Percentiles rank a stretch among this genome's conserved stretches.
These are phyloP conservation scores for Cunninghamia lanceolata DNA, from an alignment of 75 land plant genomes.

Conservation along the genomic window DNA sequence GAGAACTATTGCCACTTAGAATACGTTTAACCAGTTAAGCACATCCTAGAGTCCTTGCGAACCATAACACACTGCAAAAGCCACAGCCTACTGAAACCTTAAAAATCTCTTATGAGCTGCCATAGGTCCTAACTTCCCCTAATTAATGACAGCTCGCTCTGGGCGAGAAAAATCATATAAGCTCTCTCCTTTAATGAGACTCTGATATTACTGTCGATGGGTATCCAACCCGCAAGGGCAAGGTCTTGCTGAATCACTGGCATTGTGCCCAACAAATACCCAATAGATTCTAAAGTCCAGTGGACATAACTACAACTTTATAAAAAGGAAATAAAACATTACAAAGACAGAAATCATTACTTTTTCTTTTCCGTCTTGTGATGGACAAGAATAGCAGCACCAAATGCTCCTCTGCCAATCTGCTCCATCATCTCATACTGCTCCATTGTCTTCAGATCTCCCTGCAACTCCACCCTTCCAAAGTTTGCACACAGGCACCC, in stretches of 20 bases:
- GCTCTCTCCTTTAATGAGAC: neutral
- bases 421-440: slow-evolving; percentile 89
- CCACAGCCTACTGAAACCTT: neutral
- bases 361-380: slow-evolving; percentile 75
- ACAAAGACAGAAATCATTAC: slow-evolving; percentile 24
- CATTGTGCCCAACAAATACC: neutral
- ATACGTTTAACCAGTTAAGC: neutral
- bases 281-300: neutral
- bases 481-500: neutral
- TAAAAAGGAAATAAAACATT: neutral
- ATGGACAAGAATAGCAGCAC: slow-evolving; percentile 73
- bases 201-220: neutral
- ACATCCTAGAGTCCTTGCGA: neutral
- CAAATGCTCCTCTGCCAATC: slow-evolving; percentile 87
- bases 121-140: neutral
- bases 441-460: slow-evolving; percentile 42
- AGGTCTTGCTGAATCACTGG: neutral
- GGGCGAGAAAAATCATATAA: neutral
- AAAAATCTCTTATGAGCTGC: neutral
- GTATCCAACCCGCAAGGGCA: neutral
- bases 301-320: neutral
- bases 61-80: neutral
- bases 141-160: neutral
- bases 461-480: neutral
- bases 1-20: too few relatives aligned